Conservation (phyloP, 73 alveolate genomes). For the Halteria grandinella region DNA sequence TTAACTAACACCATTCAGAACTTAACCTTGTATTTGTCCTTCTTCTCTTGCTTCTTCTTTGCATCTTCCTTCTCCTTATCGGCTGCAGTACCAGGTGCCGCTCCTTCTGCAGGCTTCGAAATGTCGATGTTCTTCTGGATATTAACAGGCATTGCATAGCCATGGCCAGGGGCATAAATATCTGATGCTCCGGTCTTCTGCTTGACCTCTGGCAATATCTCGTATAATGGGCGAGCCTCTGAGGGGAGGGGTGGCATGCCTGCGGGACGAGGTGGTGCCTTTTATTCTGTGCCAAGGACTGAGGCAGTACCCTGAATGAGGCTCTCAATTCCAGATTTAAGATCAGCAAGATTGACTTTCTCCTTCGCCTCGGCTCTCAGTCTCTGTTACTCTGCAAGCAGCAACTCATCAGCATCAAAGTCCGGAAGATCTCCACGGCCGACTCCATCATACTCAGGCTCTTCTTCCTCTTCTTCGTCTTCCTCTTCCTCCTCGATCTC, state of each 20-base stretch:
- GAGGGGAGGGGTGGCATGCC: constrained; percentile 31
- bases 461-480: constrained; percentile 52
- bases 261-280: no score
- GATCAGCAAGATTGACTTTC: constrained; percentile 6
- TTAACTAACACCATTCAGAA: constrained; percentile 3
- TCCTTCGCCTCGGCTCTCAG: neutral
- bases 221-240: constrained; percentile 49
- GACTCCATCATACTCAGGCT: constrained; percentile 57
- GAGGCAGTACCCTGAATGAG: neutral
- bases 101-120: constrained; percentile 16
- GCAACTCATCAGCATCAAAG: no score
- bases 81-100: neutral
- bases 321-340: constrained; percentile 19
- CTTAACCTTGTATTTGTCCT: constrained; percentile 44
- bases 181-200: constrained; percentile 18
- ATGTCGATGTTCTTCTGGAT: constrained; percentile 12
- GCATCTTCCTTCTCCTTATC: constrained; percentile 25
- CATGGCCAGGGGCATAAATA: constrained; percentile 42
- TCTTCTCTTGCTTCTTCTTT: constrained; percentile 32
- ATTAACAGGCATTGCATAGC: constrained; percentile 25
- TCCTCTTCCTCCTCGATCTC: constrained; percentile 54
- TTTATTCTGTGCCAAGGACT: neutral
- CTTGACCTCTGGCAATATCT: constrained; percentile 41
- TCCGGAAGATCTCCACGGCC: no score
- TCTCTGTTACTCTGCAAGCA: constrained; percentile 3